Base-by-base conservation (phyloP, 2,329 filamentous ascomycete genomes). In the Bipolaris sorokiniana region DNA sequence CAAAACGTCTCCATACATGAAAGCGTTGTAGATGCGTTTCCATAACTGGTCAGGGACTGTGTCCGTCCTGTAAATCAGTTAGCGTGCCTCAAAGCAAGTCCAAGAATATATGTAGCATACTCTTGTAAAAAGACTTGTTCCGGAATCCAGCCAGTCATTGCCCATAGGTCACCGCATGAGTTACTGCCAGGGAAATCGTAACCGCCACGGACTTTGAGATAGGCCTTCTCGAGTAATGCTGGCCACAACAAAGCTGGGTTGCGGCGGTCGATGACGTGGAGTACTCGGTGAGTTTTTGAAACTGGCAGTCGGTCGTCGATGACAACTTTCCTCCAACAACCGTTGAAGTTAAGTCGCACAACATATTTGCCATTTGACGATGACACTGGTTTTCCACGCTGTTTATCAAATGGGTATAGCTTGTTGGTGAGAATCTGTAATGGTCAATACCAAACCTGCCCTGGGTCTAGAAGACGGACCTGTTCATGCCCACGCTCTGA, bases 171-270 rank as follows among this genome's bases (percentile, higher is more conserved):
- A 2, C 94, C 98, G 10, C 92, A 93, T 0, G 94, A 98, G 74
- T 98, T 98, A 70, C 95, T 98, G 7, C 95, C 95, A 0, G 95
- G 94, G 64, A 99, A 99, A 71, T 99, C 93, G 74, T 99, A 99
- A 33, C 95, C 95, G 26, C 95, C 95, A 54, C 94, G 86, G 10
- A 98, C 87, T 79, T 98, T 99, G 1, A 99, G 81, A 67, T 99
- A 99, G 0, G 95, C 95, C 73, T 99, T 99, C 74, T 99, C 95
- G 15, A 98, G 80, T 4, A 99, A 82, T 2, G 94, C 92, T 5
- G 95, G 95, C 92, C 94, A 98, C 13, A 98, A 78, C 13, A 96
- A 81, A n/a, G 80, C 82, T 3, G 90, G 89, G 62, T 97, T 92
- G 40, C 88, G 88, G 34, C 92, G 86, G 68, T 98, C 94, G 44